These are phyloP conservation scores for Chalara sp. DNA, from an alignment of 2,329 filamentous ascomycete genomes.

Conservation along the genomic window DNA sequence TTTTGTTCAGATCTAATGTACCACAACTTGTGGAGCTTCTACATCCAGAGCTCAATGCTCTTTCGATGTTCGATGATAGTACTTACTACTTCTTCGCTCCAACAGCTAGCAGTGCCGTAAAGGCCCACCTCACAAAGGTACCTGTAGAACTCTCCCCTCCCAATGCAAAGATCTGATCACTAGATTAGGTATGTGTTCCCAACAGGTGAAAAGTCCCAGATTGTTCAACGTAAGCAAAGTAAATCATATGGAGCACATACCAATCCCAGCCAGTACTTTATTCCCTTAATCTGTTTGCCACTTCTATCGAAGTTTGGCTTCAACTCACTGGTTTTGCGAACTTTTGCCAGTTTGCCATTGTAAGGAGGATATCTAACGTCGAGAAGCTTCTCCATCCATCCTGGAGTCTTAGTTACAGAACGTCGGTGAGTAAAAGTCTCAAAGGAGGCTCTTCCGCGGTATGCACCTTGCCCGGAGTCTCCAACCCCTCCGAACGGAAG, in stretches of 20 bases:
- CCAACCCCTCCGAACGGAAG: constrained; percentile 80
- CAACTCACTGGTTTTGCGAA: constrained; percentile 34
- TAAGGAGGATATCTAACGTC: constrained; percentile 64
- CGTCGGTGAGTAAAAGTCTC: constrained; percentile 59
- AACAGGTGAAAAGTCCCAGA: not conserved
- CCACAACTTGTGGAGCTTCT: too few species aligned
- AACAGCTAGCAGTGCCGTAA: constrained; percentile 12
- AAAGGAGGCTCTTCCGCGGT: constrained; percentile 70
- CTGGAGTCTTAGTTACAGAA: constrained; percentile 52
- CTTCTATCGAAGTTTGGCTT: constrained; percentile 58
- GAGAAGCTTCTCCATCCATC: constrained; percentile 61
- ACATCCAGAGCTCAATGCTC: too few species aligned
- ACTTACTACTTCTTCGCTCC: constrained; percentile 9
- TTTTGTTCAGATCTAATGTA: too few species aligned
- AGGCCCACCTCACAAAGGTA: constrained; percentile 12
- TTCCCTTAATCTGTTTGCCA: constrained; percentile 43
- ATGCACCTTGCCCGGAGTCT: constrained; percentile 67
- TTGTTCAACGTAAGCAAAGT: not conserved
- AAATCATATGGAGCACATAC: constrained; percentile 20
- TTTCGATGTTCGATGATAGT: too few species aligned
- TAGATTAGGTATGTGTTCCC: not conserved
- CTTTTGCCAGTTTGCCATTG: constrained; percentile 34
- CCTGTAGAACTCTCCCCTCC: constrained; percentile 35
- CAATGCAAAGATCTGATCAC: constrained; percentile 32
- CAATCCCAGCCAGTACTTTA: constrained; percentile 47